phyloP scores from a whole-genome alignment of 192 early-diverging fungal species.

The Entomortierella parvispora region DNA sequence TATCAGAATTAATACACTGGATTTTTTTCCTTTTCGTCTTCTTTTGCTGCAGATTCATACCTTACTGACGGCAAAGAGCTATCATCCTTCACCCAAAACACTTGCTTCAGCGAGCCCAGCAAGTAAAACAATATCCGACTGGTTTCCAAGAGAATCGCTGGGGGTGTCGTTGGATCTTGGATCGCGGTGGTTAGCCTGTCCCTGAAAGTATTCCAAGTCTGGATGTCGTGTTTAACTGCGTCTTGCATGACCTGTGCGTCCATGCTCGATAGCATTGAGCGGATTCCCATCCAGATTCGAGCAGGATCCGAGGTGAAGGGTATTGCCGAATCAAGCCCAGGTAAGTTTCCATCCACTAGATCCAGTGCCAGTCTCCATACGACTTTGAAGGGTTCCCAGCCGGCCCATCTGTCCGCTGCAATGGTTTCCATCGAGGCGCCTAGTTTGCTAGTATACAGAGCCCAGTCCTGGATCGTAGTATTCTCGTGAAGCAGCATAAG shows the following conservation, averaged over 20 bases:
- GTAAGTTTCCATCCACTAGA: background rate
- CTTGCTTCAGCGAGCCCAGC: slow-evolving; percentile 13
- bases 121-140: slow-evolving; percentile 18
- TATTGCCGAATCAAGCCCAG: background rate
- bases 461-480: slow-evolving; percentile 24
- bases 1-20: no score
- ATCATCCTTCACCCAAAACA: slow-evolving; percentile 24
- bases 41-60: no score
- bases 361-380: slow-evolving; percentile 5
- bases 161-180: slow-evolving; percentile 1
- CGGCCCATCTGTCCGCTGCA: slow-evolving; percentile 18
- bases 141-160: slow-evolving; percentile 14
- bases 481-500: slow-evolving; percentile 25
- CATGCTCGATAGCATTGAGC: slow-evolving; percentile 24
- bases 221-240: slow-evolving; percentile 2
- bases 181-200: background rate
- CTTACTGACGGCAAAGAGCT: no score
- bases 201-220: slow-evolving; percentile 11
- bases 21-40: no score
- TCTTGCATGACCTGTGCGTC: slow-evolving; percentile 1
- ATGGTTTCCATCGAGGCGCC: slow-evolving; percentile 14
- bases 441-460: slow-evolving; percentile 5
- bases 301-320: slow-evolving; percentile 15
- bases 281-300: slow-evolving; percentile 16
- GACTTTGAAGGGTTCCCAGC: slow-evolving; percentile 33